Conservation (phyloP, 75 land plant genomes). For the Pseudotsuga menziesii region DNA sequence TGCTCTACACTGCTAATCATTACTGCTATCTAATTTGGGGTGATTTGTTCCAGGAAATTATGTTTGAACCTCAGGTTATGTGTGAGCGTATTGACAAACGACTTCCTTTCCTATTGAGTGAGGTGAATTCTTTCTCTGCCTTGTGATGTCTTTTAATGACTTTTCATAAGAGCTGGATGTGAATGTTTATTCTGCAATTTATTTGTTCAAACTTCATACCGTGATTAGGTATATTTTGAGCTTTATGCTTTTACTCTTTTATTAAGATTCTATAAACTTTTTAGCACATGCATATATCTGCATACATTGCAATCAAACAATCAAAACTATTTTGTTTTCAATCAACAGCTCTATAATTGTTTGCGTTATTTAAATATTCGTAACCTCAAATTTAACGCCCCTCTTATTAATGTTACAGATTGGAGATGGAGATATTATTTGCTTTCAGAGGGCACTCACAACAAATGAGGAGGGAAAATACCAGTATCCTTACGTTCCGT, state of each 20-base stretch:
- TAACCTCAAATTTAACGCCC: not conserved
- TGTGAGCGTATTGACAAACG: conserved; percentile 46
- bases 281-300: not conserved
- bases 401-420: conserved; percentile 15
- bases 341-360: not conserved
- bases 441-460: conserved; percentile 35
- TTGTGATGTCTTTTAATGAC: not conserved
- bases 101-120: conserved; percentile 29
- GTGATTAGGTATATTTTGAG: not conserved
- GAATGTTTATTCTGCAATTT: not conserved
- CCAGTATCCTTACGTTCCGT: conserved; percentile 37
- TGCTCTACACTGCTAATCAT: not conserved
- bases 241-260: not conserved
- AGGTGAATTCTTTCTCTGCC: conserved; percentile 16
- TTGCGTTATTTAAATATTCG: not conserved
- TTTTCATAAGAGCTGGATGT: not conserved
- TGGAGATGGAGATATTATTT: conserved; percentile 44
- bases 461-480: conserved; percentile 24
- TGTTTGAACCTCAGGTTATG: conserved; percentile 51
- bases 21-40: not conserved
- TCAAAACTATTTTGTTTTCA: not conserved
- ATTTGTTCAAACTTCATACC: not conserved
- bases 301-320: not conserved
- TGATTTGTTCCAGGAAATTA: conserved; percentile 32
- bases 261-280: not conserved